phyloP scores from a whole-genome alignment of 129 eudicot genomes.

The Chrysanthemum seticuspe region DNA sequence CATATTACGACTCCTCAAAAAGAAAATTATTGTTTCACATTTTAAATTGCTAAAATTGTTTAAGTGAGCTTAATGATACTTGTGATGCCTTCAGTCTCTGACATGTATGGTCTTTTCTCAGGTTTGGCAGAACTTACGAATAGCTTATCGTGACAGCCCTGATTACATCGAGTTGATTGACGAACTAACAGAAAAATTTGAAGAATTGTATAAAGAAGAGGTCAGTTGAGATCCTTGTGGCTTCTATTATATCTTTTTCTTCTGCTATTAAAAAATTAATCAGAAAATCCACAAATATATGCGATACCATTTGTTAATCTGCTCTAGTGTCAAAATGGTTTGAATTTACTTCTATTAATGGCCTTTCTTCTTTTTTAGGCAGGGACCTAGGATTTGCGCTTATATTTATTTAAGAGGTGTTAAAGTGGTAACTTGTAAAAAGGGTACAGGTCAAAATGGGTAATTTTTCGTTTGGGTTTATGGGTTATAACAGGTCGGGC shows the following conservation, averaged over 20 bases:
- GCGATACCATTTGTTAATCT: constrained; percentile 6
- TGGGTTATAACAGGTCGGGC: not conserved
- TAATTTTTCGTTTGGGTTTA: not conserved
- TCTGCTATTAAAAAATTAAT: not conserved
- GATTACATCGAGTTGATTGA: constrained; percentile 63
- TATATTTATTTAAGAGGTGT: not conserved
- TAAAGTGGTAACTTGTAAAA: not conserved
- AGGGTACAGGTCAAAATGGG: not conserved
- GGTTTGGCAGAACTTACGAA: constrained; percentile 85
- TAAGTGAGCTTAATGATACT: not conserved
- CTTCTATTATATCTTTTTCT: not conserved
- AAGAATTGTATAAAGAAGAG: constrained; percentile 76
- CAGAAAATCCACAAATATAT: not conserved
- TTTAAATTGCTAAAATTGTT: not conserved
- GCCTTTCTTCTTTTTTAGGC: not conserved
- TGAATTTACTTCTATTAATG: not conserved
- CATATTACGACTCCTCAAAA: no score
- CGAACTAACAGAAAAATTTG: constrained; percentile 56
- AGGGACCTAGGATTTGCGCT: not conserved
- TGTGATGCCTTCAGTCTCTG: constrained; percentile 9
- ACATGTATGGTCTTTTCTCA: constrained; percentile 28
- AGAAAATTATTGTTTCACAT: no score
- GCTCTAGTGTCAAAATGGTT: not conserved
- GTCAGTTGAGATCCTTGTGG: constrained; percentile 36
- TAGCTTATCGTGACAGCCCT: constrained; percentile 61